These are phyloP conservation scores for Pogostemon cablin DNA, from an alignment of 257 asterid species.

Conservation along the genomic window DNA sequence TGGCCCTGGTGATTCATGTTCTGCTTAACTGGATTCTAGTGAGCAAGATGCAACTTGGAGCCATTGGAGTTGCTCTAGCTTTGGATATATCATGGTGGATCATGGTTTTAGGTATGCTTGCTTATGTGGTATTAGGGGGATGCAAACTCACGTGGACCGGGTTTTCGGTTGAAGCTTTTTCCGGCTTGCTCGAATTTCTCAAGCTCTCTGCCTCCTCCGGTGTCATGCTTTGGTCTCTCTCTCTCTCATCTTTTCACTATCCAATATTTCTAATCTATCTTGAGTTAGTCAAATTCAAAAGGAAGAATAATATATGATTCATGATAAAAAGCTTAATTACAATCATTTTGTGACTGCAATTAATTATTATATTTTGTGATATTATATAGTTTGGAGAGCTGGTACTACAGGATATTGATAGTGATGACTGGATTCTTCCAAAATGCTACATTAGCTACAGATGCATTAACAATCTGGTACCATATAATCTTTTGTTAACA, in stretches of 20 bases:
- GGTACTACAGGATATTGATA: slow-evolving; percentile 63
- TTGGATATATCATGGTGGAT: slow-evolving; percentile 54
- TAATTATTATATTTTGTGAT: too few relatives aligned
- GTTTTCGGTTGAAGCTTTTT: slow-evolving; percentile 43
- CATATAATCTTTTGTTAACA: too few relatives aligned
- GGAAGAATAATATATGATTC: too few relatives aligned
- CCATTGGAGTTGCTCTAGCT: slow-evolving; percentile 39
- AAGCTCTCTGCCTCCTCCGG: slow-evolving; percentile 53
- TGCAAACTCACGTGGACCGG: slow-evolving; percentile 57
- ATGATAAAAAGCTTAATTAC: too few relatives aligned
- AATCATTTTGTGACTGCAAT: too few relatives aligned
- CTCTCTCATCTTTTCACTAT: background rate
- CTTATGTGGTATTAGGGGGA: slow-evolving; percentile 42
- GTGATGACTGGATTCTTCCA: slow-evolving; percentile 54
- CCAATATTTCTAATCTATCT: too few relatives aligned
- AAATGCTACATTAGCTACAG: slow-evolving; percentile 50
- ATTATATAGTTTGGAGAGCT: slow-evolving; percentile 55
- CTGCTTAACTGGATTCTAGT: slow-evolving; percentile 41
- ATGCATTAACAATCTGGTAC: slow-evolving; percentile 31
- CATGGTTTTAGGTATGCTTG: slow-evolving; percentile 35
- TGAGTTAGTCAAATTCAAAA: too few relatives aligned
- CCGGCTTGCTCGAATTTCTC: slow-evolving; percentile 48
- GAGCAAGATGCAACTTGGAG: slow-evolving; percentile 34
- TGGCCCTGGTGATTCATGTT: slow-evolving; percentile 37
- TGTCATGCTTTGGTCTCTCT: slow-evolving; percentile 48